phyloP scores from a whole-genome alignment of 2,329 filamentous ascomycete species.

The Microdochium nivale region DNA sequence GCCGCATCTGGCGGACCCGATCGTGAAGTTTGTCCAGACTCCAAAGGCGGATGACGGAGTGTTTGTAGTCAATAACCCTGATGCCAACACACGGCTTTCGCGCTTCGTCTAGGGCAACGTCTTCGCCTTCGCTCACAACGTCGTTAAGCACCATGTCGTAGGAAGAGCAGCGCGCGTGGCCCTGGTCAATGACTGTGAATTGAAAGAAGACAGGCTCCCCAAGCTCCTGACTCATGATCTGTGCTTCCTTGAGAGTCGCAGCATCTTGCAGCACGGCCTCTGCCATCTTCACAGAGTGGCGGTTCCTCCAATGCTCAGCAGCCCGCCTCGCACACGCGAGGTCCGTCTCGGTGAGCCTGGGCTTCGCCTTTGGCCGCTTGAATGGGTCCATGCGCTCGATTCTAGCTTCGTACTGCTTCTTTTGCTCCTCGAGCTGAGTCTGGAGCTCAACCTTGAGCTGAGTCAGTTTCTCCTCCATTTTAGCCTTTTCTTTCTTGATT shows the following conservation, averaged over 20 bases:
- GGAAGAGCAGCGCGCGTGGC: constrained; percentile 82
- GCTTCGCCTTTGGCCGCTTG: constrained; percentile 50
- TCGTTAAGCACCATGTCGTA: constrained; percentile 96
- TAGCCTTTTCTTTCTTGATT: constrained; percentile 70
- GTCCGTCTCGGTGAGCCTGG: constrained; percentile 63
- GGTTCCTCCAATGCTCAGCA: constrained; percentile 68
- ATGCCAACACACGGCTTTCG: constrained; percentile 87
- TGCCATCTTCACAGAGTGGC: constrained; percentile 88
- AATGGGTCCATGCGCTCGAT: constrained; percentile 66
- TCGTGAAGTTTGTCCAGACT: constrained; percentile 87
- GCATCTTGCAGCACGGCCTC: constrained; percentile 86
- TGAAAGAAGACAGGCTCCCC: constrained; percentile 91
- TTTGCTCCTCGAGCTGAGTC: constrained; percentile 73
- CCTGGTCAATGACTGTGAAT: constrained; percentile 83
- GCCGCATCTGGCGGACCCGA: constrained; percentile 84
- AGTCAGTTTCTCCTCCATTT: constrained; percentile 75
- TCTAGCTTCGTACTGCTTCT: constrained; percentile 75
- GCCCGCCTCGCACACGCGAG: constrained; percentile 59
- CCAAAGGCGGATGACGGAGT: constrained; percentile 83
- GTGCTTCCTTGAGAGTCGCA: constrained; percentile 83
- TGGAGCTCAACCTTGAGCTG: constrained; percentile 84
- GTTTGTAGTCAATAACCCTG: constrained; percentile 83
- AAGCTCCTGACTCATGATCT: constrained; percentile 96
- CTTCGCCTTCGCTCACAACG: constrained; percentile 75
- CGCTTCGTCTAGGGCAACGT: constrained; percentile 69